Base-by-base conservation (phyloP, 495 filamentous ascomycete species). In the Aspergillus campestris region DNA sequence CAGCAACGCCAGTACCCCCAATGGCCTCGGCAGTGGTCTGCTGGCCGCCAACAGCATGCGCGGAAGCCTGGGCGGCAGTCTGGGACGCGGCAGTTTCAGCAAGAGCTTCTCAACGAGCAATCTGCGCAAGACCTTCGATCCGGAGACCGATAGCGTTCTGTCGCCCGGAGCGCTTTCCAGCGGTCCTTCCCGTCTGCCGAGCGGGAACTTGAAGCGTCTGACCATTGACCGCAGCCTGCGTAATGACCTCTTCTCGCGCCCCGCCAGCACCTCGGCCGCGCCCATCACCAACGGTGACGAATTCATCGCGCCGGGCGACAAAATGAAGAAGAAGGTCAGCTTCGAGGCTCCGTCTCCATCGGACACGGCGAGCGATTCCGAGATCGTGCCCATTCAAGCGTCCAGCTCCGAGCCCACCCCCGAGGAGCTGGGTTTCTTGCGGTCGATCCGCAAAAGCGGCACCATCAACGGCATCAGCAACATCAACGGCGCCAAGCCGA, bases 171-270 rank as follows among this genome's bases (percentile, higher is more conserved):
- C 92, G 1, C 86, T 97, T 62, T 86, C 88, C 13, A 73, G 82
- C 24, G 81, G 75, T 49, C 72, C 77, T 35, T 77, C 77, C 29
- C 74, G 79, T 29, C 74, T 79, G 36, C 79, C 75, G 8, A 80
- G 70, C 46, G 80, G 81, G 29, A 87, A 77, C 57, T 67, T 96
- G 56, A 95, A 95, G 72, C 87, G 84, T 51, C 74, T 98, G 40
- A 81, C 88, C 29, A 95, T 98, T 58, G 87, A 95, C 54, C 84
- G 86, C 45, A 84, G 81, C 51, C 69, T 97, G 59, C 80, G 79
- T 29, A 83, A 77, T 42, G 87, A 92, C 62, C 66, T 94, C 4
- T 91, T 89, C 65, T 64, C 64, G 12, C 65, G 62, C 40, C 59
- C 54, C 28, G 56, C 58, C 54, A 68, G 60, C 56, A 72, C 71